These are phyloP conservation scores for Amphibolis antarctica DNA, from an alignment of 106 monocot species.

Conservation along the genomic window DNA sequence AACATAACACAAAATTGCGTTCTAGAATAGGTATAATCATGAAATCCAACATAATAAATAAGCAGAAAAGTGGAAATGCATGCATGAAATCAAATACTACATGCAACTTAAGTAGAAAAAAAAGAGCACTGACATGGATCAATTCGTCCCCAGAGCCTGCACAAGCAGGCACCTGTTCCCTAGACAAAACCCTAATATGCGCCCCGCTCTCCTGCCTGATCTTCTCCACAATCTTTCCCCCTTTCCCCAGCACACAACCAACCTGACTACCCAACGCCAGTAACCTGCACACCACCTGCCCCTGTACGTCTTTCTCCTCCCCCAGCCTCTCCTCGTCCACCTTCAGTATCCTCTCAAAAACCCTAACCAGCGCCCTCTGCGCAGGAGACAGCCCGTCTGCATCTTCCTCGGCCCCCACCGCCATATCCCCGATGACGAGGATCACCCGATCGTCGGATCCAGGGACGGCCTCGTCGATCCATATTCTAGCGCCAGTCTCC, in stretches of 20 bases:
- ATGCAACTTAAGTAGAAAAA: neutral
- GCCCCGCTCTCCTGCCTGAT: constrained; percentile 56
- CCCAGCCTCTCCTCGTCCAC: constrained; percentile 23
- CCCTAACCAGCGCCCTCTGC: constrained; percentile 50
- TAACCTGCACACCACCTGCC: constrained; percentile 32
- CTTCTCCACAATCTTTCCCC: constrained; percentile 60
- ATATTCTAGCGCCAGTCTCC: constrained; percentile 33
- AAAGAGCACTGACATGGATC: constrained; percentile 34
- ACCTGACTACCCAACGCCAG: constrained; percentile 29
- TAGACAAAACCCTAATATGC: constrained; percentile 39
- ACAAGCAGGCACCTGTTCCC: constrained; percentile 41
- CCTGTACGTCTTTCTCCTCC: constrained; percentile 20
- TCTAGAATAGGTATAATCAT: neutral
- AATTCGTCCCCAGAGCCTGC: constrained; percentile 46
- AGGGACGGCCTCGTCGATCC: constrained; percentile 37
- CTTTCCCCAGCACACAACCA: constrained; percentile 58
- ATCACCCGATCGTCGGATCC: constrained; percentile 45
- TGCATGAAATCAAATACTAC: neutral
- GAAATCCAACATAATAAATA: neutral
- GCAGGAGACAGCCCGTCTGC: constrained; percentile 22
- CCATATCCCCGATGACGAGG: constrained; percentile 11
- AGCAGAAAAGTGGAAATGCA: neutral
- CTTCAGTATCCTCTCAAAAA: constrained; percentile 47
- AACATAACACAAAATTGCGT: neutral
- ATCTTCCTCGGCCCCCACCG: neutral